Percentiles rank a stretch among this genome's conserved stretches.
These are phyloP conservation scores for Fusarium torulosum DNA, from an alignment of 2,329 filamentous ascomycete genomes.

Conservation along the genomic window DNA sequence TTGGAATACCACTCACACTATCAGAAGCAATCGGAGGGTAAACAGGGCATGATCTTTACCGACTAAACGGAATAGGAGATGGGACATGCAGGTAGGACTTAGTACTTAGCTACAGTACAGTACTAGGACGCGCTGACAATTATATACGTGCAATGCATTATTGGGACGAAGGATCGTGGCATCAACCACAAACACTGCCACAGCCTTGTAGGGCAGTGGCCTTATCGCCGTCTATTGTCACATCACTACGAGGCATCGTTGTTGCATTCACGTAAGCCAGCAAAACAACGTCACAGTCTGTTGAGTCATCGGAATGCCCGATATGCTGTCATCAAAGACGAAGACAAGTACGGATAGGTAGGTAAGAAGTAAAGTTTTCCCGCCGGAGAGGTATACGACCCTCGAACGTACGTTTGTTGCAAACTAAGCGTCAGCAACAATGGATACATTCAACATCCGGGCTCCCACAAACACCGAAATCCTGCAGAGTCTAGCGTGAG, in stretches of 20 bases:
- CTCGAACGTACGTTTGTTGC: constrained; percentile 13
- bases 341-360: constrained; percentile 11
- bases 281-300: not conserved
- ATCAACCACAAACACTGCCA: constrained; percentile 16
- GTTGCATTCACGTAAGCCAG: constrained; percentile 25
- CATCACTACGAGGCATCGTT: constrained; percentile 11
- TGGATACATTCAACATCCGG: constrained; percentile 6
- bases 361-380: constrained; percentile 11
- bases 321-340: constrained; percentile 27
- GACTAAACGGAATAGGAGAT: constrained; percentile 11
- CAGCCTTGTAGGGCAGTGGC: constrained; percentile 30
- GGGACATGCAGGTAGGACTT: constrained; percentile 25
- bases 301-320: constrained; percentile 20
- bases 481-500: constrained; percentile 19
- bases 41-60: constrained; percentile 12
- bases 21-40: constrained; percentile 3
- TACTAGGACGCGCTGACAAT: constrained; percentile 12
- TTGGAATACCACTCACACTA: constrained; percentile 17
- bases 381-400: not conserved
- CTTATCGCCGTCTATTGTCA: constrained; percentile 16
- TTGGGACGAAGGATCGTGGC: constrained; percentile 15
- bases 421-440: constrained; percentile 30
- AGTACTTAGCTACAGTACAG: not conserved
- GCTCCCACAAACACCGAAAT: constrained; percentile 13
- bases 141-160: not conserved